Evolutionary conservation across 805 yeast species (phyloP), one percentile per base, ranked within the genome.

Genomic region (Cyberlindnera galapagoensis): DNA sequence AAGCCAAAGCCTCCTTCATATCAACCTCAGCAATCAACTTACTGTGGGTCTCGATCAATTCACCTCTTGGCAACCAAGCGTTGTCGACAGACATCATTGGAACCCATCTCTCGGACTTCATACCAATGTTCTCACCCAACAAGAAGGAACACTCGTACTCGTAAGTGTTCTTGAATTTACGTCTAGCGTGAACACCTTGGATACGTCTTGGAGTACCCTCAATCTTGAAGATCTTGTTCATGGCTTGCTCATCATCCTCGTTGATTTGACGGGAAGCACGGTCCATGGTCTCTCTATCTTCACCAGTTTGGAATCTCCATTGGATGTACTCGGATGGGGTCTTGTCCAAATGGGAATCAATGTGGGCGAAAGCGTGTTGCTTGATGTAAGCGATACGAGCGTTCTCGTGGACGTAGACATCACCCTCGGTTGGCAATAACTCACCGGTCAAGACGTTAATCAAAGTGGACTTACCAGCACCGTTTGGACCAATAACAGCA

Each of bases 251-350:
- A 72, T 92, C 98, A 56, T 75, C 71, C 75, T 92, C 98, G 63
- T 83, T 87, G 67, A 92, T 87, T 67, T 81, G 90, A 78, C 98
- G 86, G 69, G 94, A 86, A 65, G 97, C 98, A 76, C 97, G 85
- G 78, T 92, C 98, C 98, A 92, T 92, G 71, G 98, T 92, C 78
- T 92, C 98, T 76, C 98, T 87, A 72, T 92, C 98, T 77, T 92
- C 98, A 88, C 98, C 98, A 64, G 98, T 92, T 77, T 92, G 98
- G 97, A 90, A 92, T 82, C 98, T 92, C 98, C 98, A 92, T 76
- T 92, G 98, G 58, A 92, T 92, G 76, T 92, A 92, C 77, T 92
- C 98, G 60, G 97, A 87, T 63, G 98, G 98, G 62, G 99, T 92
- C 80, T 83, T 85, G 80, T 92, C 99, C 67, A 90, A 78, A 67